Conservation (phyloP, 1,284 basidiomycete genomes). For the Mycosarcoma maydis region DNA sequence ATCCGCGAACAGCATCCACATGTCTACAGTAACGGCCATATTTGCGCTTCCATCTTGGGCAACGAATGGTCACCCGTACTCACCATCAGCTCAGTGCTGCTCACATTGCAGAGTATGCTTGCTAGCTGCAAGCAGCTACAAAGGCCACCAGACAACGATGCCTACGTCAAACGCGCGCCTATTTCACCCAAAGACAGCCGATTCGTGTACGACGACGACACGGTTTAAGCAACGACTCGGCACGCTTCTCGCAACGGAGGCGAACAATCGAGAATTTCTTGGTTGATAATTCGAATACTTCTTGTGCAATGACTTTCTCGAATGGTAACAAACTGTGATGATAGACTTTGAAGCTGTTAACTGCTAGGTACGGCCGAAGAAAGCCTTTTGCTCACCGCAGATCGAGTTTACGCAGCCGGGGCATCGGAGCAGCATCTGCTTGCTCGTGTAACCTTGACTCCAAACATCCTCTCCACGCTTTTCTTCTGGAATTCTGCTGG, state of each 20-base stretch:
- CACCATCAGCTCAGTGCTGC: conserved; percentile 57
- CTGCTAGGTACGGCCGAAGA: conserved; percentile 72
- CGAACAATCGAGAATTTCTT: not conserved
- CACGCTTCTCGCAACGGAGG: not conserved
- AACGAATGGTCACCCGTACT: conserved; percentile 64
- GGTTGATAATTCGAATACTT: not conserved
- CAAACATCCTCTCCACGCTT: conserved; percentile 48
- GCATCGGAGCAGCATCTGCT: conserved; percentile 87
- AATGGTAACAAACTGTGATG: too few species aligned
- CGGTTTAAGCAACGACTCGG: conserved; percentile 21
- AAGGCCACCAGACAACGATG: conserved; percentile 60
- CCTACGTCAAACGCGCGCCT: conserved; percentile 59
- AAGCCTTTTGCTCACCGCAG: conserved; percentile 86
- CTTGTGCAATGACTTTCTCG: too few species aligned
- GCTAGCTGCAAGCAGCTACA: conserved; percentile 62
- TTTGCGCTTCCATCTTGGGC: conserved; percentile 60
- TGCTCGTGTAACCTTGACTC: conserved; percentile 71
- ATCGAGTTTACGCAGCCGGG: conserved; percentile 90
- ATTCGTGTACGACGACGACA: conserved; percentile 54
- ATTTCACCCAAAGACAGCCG: conserved; percentile 56
- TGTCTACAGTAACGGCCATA: conserved; percentile 63
- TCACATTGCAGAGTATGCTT: conserved; percentile 65
- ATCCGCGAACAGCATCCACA: conserved; percentile 38
- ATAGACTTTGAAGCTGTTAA: too few species aligned
- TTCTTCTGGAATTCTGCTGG: conserved; percentile 27